These are phyloP conservation scores for Cystodermella granulosa DNA, from an alignment of 1,284 basidiomycete genomes.

Conservation along the genomic window DNA sequence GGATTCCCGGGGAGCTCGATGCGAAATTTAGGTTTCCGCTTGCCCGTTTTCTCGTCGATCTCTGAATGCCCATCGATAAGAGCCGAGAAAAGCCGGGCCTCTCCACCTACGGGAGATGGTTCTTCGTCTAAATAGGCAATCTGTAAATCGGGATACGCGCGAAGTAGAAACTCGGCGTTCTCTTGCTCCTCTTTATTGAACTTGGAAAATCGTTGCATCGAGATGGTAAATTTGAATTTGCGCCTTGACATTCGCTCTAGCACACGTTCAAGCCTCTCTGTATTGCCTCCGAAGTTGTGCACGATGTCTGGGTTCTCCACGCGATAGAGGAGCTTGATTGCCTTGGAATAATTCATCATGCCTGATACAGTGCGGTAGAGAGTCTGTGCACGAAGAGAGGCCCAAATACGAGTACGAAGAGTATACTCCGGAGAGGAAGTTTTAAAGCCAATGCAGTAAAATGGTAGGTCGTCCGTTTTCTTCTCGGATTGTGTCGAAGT, in stretches of 20 bases:
- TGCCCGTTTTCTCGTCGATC: constrained; percentile 82
- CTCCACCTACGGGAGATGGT: constrained; percentile 80
- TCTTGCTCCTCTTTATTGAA: constrained; percentile 99
- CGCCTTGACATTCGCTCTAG: constrained; percentile 94
- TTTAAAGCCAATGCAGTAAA: constrained; percentile 99
- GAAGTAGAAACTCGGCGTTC: constrained; percentile 96
- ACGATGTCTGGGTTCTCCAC: constrained; percentile 99
- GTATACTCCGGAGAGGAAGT: constrained; percentile 98
- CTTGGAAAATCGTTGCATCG: constrained; percentile 99
- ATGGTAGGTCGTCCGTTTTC: constrained; percentile 92
- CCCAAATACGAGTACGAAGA: constrained; percentile 98
- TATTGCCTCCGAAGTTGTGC: constrained; percentile 93
- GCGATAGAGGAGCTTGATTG: constrained; percentile 97
- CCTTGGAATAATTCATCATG: constrained; percentile 99
- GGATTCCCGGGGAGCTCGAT: constrained; percentile 98
- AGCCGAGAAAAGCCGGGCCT: constrained; percentile 87
- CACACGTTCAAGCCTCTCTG: constrained; percentile 93
- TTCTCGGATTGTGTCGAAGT: constrained; percentile 68
- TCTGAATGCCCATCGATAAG: constrained; percentile 98
- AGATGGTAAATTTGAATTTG: constrained; percentile 98
- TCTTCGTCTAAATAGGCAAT: constrained; percentile 99
- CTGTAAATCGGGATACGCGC: constrained; percentile 97
- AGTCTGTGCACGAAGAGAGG: constrained; percentile 95
- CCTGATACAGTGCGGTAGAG: constrained; percentile 99
- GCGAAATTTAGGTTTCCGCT: constrained; percentile 95